A percentile compares a stretch with the other conserved stretches of the same genome.
Conservation (phyloP, 257 asterid species). For the Solanum piurae region DNA sequence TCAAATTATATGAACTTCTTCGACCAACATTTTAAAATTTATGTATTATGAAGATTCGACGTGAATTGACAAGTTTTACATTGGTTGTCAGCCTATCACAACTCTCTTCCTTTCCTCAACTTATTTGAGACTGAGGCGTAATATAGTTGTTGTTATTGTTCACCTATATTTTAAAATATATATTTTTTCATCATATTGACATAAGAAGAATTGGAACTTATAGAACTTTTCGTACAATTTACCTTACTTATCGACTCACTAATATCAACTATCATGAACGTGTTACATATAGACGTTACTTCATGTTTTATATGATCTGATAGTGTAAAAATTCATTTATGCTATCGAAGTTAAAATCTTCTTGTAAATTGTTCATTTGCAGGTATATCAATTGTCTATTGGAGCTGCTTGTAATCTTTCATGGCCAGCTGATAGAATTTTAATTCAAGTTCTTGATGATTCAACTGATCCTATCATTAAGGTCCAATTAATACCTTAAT, state of each 20-base stretch:
- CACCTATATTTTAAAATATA: no score
- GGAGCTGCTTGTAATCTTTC: slow-evolving; percentile 32
- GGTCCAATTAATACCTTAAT: slow-evolving; percentile 3
- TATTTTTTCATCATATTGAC: no score
- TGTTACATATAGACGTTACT: neutral
- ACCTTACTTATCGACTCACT: neutral
- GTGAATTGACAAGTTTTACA: neutral
- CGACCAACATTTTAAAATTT: no score
- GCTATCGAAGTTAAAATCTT: neutral
- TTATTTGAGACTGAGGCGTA: no score
- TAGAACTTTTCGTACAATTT: neutral
- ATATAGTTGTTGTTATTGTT: no score
- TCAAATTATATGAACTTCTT: neutral
- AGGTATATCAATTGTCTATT: slow-evolving; percentile 30
- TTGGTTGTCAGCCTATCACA: neutral
- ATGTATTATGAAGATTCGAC: neutral
- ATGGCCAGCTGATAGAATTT: slow-evolving; percentile 23
- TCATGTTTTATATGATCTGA: neutral
- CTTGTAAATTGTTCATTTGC: neutral
- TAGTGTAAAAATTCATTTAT: neutral
- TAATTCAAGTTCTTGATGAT: slow-evolving; percentile 29
- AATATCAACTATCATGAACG: neutral
- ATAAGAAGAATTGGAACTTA: no score
- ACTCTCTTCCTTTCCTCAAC: no score
- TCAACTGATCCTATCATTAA: slow-evolving; percentile 22